phyloP scores from a whole-genome alignment of 2,329 filamentous ascomycete species.

The Penicillium capsulatum region DNA sequence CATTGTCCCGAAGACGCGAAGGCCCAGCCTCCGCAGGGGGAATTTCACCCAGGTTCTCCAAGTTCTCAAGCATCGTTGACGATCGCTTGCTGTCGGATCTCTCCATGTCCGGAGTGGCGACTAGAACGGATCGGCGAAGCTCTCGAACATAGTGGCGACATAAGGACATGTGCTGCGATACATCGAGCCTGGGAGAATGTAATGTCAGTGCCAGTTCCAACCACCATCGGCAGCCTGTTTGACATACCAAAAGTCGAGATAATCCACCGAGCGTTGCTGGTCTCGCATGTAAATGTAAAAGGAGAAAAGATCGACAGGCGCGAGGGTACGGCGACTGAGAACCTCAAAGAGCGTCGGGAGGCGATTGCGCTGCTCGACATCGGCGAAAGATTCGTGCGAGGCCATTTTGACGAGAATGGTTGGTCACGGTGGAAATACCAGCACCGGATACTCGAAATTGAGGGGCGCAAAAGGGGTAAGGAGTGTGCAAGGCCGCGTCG shows the following conservation, averaged over 20 bases:
- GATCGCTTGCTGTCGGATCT: constrained; percentile 77
- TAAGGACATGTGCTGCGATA: constrained; percentile 96
- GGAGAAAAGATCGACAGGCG: constrained; percentile 93
- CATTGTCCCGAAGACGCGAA: constrained; percentile 52
- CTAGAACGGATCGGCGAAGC: constrained; percentile 83
- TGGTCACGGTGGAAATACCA: constrained; percentile 11
- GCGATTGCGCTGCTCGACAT: constrained; percentile 63
- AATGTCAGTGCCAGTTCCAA: not conserved
- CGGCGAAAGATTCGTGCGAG: constrained; percentile 29
- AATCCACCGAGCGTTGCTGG: constrained; percentile 95
- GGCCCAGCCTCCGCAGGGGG: constrained; percentile 48
- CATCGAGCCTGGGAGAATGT: constrained; percentile 74
- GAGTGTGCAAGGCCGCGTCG: constrained; percentile 12
- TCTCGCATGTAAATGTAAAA: constrained; percentile 99
- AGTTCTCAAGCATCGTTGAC: constrained; percentile 69
- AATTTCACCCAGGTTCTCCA: constrained; percentile 65
- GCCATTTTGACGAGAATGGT: constrained; percentile 23
- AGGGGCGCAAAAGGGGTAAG: constrained; percentile 21
- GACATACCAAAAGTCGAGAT: constrained; percentile 94
- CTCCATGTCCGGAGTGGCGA: constrained; percentile 87
- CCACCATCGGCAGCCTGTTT: not conserved
- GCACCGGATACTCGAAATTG: constrained; percentile 13
- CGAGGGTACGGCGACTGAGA: constrained; percentile 84
- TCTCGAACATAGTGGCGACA: constrained; percentile 95
- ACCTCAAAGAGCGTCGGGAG: constrained; percentile 95